These are phyloP conservation scores for Moesziomyces antarcticus DNA, from an alignment of 1,284 basidiomycete genomes.

Conservation along the genomic window DNA sequence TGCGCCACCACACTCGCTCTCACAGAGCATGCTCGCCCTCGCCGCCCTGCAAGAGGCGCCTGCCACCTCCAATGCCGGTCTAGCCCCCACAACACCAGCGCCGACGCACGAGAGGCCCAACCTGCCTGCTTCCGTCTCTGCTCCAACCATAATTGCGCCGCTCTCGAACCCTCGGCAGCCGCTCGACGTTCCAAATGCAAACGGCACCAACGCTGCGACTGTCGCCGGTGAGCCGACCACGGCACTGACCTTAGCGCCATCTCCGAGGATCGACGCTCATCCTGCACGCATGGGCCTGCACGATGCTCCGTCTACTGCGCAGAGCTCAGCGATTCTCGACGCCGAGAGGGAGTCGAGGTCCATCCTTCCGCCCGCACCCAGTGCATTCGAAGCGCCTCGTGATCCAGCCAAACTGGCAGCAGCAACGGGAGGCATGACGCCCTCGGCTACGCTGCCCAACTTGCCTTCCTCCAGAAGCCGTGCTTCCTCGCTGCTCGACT, in stretches of 20 bases:
- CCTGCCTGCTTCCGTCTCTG: slow-evolving; percentile 19
- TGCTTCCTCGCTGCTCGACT: slow-evolving; percentile 23
- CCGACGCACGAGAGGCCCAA: not conserved
- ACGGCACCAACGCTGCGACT: not conserved
- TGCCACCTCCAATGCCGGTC: not conserved
- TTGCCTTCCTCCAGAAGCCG: slow-evolving; percentile 30
- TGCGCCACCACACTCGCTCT: slow-evolving; percentile 12
- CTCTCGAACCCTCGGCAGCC: not conserved
- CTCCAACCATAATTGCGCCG: slow-evolving; percentile 10
- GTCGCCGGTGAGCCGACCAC: not conserved
- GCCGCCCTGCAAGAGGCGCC: slow-evolving; percentile 12
- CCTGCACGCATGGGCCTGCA: slow-evolving; percentile 4
- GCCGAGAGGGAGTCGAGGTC: slow-evolving; percentile 8
- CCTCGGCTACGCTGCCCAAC: slow-evolving; percentile 36
- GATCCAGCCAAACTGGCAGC: slow-evolving; percentile 53
- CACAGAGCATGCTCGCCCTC: slow-evolving; percentile 31
- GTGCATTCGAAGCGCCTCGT: slow-evolving; percentile 42
- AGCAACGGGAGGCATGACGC: slow-evolving; percentile 13
- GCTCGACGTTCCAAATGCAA: not conserved
- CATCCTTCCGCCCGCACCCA: slow-evolving; percentile 39
- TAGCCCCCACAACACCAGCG: not conserved
- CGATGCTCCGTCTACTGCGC: not conserved
- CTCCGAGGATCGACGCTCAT: slow-evolving; percentile 29
- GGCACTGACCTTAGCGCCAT: slow-evolving; percentile 20
- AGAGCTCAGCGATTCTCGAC: not conserved